Conservation (phyloP, 768 basidiomycete species). For the Russula sp. region DNA sequence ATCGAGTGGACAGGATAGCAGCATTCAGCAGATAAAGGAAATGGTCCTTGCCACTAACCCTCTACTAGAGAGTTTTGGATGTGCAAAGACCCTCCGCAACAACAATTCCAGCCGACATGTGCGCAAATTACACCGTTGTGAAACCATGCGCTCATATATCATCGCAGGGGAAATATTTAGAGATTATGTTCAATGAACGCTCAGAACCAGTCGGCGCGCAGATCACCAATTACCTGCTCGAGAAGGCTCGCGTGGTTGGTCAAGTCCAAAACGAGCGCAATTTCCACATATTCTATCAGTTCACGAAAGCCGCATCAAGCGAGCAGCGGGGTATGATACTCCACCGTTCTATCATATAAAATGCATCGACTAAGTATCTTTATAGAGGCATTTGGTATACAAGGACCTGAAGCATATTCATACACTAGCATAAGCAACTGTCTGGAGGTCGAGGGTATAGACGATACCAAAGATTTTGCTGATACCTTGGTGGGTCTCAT, state of each 20-base stretch:
- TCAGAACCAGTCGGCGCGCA: conserved; percentile 96
- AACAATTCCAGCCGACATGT: conserved; percentile 99
- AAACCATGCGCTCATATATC: conserved; percentile 24
- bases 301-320: conserved; percentile 89
- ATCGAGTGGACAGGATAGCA: conserved; percentile 78
- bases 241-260: conserved; percentile 95
- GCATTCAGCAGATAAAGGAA: conserved; percentile 97
- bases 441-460: conserved; percentile 83
- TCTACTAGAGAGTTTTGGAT: conserved; percentile 94
- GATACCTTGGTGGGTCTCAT: conserved; percentile 72
- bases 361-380: conserved; percentile 7
- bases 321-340: conserved; percentile 72
- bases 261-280: conserved; percentile 95
- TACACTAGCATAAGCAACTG: conserved; percentile 93
- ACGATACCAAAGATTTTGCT: conserved; percentile 80
- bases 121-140: conserved; percentile 32
- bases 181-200: conserved; percentile 95
- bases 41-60: conserved; percentile 99
- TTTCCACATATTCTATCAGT: conserved; percentile 99
- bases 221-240: conserved; percentile 96
- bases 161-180: conserved; percentile 90
- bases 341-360: neutral
- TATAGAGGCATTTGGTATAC: conserved; percentile 87
- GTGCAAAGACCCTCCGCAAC: conserved; percentile 97
- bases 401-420: conserved; percentile 92